A percentile compares a stretch with the other conserved stretches of the same genome.
phyloP scores from a whole-genome alignment of 2,329 filamentous ascomycete genomes.

The Alternaria brassicicola region DNA sequence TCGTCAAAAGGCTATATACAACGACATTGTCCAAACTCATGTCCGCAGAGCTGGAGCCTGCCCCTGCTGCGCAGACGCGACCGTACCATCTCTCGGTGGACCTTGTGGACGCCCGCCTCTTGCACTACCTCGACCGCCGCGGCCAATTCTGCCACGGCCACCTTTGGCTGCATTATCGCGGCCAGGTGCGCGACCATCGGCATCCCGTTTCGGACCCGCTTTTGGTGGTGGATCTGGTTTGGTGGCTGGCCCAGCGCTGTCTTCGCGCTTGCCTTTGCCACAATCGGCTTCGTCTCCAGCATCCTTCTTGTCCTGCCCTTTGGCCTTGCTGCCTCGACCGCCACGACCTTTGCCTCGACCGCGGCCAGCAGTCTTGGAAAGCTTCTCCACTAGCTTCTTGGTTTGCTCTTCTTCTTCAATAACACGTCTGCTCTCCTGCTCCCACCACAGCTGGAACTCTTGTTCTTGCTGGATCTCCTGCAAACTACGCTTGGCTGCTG shows the following conservation, averaged over 20 bases:
- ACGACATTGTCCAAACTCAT: neutral
- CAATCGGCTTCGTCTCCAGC: conserved; percentile 18
- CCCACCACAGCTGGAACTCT: conserved; percentile 97
- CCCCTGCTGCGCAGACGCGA: neutral
- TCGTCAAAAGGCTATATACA: neutral
- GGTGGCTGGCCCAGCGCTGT: neutral
- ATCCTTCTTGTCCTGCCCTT: conserved; percentile 36
- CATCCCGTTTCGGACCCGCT: conserved; percentile 11
- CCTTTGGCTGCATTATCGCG: conserved; percentile 17
- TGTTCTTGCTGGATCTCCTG: conserved; percentile 97
- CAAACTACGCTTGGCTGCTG: conserved; percentile 83
- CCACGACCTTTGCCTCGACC: conserved; percentile 38
- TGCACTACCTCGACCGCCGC: conserved; percentile 31
- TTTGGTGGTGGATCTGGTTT: conserved; percentile 11
- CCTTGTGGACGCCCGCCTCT: conserved; percentile 31
- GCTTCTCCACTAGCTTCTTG: conserved; percentile 44
- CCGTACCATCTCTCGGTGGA: conserved; percentile 14
- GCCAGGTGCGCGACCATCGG: conserved; percentile 11
- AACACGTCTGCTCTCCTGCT: conserved; percentile 76
- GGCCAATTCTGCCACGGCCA: conserved; percentile 25
- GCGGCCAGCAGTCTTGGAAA: conserved; percentile 26
- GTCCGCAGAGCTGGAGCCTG: neutral
- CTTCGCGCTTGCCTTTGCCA: conserved; percentile 25
- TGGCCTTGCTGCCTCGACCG: conserved; percentile 13
- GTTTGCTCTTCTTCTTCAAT: conserved; percentile 63